phyloP scores from a whole-genome alignment of 2,329 filamentous ascomycete genomes.

The Acrodontium crateriforme region DNA sequence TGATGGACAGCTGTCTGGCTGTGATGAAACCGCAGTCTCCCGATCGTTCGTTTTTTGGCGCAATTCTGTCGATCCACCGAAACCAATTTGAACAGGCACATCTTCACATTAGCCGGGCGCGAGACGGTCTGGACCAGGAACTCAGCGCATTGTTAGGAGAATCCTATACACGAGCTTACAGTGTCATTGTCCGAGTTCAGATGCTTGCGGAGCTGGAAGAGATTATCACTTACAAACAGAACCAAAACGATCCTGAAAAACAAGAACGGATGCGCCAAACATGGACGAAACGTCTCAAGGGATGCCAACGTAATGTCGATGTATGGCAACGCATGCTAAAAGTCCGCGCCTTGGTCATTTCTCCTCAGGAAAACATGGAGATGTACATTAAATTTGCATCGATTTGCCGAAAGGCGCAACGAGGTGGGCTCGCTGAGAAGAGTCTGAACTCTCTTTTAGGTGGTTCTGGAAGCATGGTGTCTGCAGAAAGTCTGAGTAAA shows the following conservation, averaged over 20 bases:
- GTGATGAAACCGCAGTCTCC: slow-evolving; percentile 91
- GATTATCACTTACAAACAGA: slow-evolving; percentile 95
- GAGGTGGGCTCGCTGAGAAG: slow-evolving; percentile 89
- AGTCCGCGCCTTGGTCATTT: slow-evolving; percentile 80
- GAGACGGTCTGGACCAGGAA: slow-evolving; percentile 89
- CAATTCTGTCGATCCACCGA: slow-evolving; percentile 84
- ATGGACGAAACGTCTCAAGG: slow-evolving; percentile 89
- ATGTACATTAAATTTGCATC: slow-evolving; percentile 99
- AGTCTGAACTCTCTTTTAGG: slow-evolving; percentile 83
- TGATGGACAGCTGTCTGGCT: slow-evolving; percentile 93
- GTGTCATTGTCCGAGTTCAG: slow-evolving; percentile 94
- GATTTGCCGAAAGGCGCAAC: slow-evolving; percentile 87
- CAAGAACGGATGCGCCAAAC: slow-evolving; percentile 82
- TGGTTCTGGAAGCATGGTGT: slow-evolving; percentile 29
- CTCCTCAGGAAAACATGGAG: slow-evolving; percentile 83
- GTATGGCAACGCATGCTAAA: slow-evolving; percentile 98
- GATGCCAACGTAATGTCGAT: slow-evolving; percentile 92
- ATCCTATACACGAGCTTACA: slow-evolving; percentile 93
- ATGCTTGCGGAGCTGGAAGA: slow-evolving; percentile 98
- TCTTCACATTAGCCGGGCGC: slow-evolving; percentile 77
- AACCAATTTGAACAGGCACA: slow-evolving; percentile 90
- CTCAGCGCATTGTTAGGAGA: slow-evolving; percentile 93
- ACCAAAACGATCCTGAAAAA: slow-evolving; percentile 62
- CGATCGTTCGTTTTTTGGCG: slow-evolving; percentile 93
- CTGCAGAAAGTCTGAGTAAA: slow-evolving; percentile 44